Conservation (phyloP, 805 yeast species). For the Wickerhamomyces canadensis region DNA sequence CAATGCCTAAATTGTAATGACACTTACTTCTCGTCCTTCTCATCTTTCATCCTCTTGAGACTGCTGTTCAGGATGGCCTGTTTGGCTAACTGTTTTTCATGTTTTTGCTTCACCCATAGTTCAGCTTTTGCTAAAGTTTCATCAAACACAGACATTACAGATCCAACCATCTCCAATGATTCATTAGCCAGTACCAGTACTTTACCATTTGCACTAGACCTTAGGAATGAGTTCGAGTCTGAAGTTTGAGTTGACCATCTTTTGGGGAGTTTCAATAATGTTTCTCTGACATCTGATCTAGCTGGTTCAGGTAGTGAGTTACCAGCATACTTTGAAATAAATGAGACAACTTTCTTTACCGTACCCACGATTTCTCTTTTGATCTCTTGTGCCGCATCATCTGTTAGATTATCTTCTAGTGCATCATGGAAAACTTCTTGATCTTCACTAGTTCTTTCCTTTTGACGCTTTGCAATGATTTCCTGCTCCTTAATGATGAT, state of each 20-base stretch:
- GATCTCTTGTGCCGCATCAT: too few species aligned
- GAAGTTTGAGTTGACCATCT: slow-evolving; percentile 50
- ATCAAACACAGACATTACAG: slow-evolving; percentile 78
- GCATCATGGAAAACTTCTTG: slow-evolving; percentile 31
- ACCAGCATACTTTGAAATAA: slow-evolving; percentile 82
- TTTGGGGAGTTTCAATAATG: slow-evolving; percentile 67
- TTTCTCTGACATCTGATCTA: slow-evolving; percentile 73
- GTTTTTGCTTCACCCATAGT: slow-evolving; percentile 60
- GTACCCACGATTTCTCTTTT: slow-evolving; percentile 84
- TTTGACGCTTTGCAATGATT: slow-evolving; percentile 4
- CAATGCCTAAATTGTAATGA: too few species aligned
- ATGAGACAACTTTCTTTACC: slow-evolving; percentile 78
- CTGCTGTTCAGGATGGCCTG: slow-evolving; percentile 23
- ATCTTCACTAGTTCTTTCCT: slow-evolving; percentile 15
- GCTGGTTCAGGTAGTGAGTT: slow-evolving; percentile 72
- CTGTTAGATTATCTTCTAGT: slow-evolving; percentile 8
- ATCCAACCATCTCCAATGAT: slow-evolving; percentile 75
- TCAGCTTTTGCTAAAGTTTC: slow-evolving; percentile 84
- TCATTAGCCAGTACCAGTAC: slow-evolving; percentile 83
- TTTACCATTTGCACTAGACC: slow-evolving; percentile 51
- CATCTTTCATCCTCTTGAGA: slow-evolving; percentile 8
- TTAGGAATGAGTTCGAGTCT: slow-evolving; percentile 8
- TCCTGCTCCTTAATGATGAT: slow-evolving; percentile 43
- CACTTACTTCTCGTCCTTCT: too few species aligned
- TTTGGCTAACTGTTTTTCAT: slow-evolving; percentile 28